phyloP scores from a whole-genome alignment of 2,329 filamentous ascomycete species.

The Monosporascus ibericus region DNA sequence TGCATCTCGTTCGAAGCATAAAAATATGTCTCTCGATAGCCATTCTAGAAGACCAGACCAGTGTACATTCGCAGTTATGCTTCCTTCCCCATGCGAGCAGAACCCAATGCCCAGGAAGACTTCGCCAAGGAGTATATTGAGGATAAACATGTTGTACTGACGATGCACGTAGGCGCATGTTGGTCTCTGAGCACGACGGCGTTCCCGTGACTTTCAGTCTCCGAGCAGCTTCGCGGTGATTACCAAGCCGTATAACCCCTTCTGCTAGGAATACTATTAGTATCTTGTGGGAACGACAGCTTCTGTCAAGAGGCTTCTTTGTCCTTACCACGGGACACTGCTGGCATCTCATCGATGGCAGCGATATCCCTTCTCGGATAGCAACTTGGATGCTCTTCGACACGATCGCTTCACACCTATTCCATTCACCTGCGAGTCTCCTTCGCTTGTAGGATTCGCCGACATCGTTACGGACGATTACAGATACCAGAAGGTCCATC shows the following conservation, averaged over 20 bases:
- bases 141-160: neutral
- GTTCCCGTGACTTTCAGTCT: neutral
- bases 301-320: neutral
- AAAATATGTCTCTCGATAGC: neutral
- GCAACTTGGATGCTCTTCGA: neutral
- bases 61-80: neutral
- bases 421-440: neutral
- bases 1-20: too few relatives aligned
- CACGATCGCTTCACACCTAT: neutral
- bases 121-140: neutral
- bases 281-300: neutral
- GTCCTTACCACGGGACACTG: neutral
- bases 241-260: neutral
- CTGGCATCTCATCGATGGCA: neutral
- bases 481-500: neutral
- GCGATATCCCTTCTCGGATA: neutral
- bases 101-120: neutral
- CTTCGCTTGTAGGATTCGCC: neutral
- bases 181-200: neutral
- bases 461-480: neutral
- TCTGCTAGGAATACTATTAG: neutral
- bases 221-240: neutral
- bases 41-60: neutral
- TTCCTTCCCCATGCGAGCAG: neutral
- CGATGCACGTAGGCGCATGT: neutral